phyloP scores from a whole-genome alignment of 345 rosid genomes.

The Citrus mangshanensis region DNA sequence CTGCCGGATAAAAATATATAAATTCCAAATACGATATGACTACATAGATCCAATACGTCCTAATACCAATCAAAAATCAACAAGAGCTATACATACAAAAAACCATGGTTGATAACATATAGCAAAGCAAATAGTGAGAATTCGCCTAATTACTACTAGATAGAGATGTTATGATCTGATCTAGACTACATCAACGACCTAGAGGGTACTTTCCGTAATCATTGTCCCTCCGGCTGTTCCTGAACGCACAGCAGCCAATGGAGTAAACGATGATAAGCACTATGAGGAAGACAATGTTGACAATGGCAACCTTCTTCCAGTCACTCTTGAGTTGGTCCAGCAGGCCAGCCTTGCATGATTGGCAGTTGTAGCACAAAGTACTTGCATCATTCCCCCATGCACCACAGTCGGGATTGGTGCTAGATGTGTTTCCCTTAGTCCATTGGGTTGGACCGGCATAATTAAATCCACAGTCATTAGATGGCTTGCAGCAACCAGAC shows the following conservation, averaged over 20 bases:
- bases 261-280: slow-evolving; percentile 67
- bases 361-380: slow-evolving; percentile 66
- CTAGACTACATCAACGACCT: background rate
- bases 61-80: slow-evolving; percentile 7
- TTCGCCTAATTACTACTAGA: background rate
- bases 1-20: background rate
- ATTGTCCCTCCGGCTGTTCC: slow-evolving; percentile 66
- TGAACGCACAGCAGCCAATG: slow-evolving; percentile 81
- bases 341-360: slow-evolving; percentile 88
- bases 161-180: background rate
- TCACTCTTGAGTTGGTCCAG: slow-evolving; percentile 62
- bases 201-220: slow-evolving; percentile 21
- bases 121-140: background rate
- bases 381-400: slow-evolving; percentile 39
- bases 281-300: slow-evolving; percentile 67
- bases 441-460: slow-evolving; percentile 61
- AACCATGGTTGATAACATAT: background rate
- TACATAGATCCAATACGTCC: background rate
- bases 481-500: slow-evolving; percentile 96
- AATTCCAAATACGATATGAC: background rate
- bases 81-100: slow-evolving; percentile 4
- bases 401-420: slow-evolving; percentile 52
- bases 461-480: slow-evolving; percentile 60
- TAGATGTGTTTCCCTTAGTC: slow-evolving; percentile 26
- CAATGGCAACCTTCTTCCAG: slow-evolving; percentile 73